phyloP scores from a whole-genome alignment of 2,329 filamentous ascomycete species.

The Calonectria hongkongensis region DNA sequence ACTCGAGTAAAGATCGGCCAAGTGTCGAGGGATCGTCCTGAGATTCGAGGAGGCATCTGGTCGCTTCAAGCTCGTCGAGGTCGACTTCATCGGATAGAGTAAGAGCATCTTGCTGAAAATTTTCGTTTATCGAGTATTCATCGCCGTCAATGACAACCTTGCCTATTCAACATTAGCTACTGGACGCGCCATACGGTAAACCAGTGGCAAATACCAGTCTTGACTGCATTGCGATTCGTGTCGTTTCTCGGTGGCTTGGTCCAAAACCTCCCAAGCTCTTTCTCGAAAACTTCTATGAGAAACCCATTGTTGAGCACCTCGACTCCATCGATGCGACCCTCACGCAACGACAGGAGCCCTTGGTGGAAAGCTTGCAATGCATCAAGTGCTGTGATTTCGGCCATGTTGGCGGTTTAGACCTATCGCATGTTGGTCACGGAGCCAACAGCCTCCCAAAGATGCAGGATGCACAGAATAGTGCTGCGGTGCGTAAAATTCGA shows the following conservation, averaged over 20 bases:
- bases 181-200: slow-evolving; percentile 29
- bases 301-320: slow-evolving; percentile 83
- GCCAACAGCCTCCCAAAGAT: slow-evolving; percentile 45
- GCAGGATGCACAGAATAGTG: slow-evolving; percentile 50
- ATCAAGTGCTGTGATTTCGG: slow-evolving; percentile 82
- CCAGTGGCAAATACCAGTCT: slow-evolving; percentile 72
- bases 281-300: slow-evolving; percentile 81
- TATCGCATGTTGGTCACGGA: slow-evolving; percentile 67
- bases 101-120: slow-evolving; percentile 89
- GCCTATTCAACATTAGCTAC: slow-evolving; percentile 69
- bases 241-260: slow-evolving; percentile 85
- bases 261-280: slow-evolving; percentile 82
- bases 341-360: slow-evolving; percentile 85
- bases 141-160: slow-evolving; percentile 83
- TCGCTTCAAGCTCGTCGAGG: slow-evolving; percentile 91
- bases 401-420: slow-evolving; percentile 74
- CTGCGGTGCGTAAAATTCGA: slow-evolving; percentile 50
- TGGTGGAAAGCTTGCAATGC: slow-evolving; percentile 89
- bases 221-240: slow-evolving; percentile 82
- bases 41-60: slow-evolving; percentile 83
- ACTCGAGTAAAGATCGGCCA: slow-evolving; percentile 84
- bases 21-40: slow-evolving; percentile 80
- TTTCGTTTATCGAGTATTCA: slow-evolving; percentile 87
- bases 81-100: slow-evolving; percentile 91
- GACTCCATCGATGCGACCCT: slow-evolving; percentile 76